These are phyloP conservation scores for Skeletonema marinoi DNA, from an alignment of 108 stramenopile species.

Conservation along the genomic window DNA sequence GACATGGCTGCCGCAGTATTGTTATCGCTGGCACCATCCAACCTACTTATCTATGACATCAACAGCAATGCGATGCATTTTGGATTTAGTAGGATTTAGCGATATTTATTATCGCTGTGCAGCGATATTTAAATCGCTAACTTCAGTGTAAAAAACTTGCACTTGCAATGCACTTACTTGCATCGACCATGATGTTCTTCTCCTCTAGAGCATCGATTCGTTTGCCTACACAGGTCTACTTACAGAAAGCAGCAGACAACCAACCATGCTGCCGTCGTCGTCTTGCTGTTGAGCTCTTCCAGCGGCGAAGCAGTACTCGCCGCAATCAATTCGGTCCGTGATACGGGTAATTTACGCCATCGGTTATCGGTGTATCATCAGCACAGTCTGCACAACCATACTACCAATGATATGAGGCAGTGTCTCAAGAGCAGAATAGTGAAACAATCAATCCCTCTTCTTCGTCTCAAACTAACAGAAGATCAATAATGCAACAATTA, in stretches of 20 bases:
- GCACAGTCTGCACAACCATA: background rate
- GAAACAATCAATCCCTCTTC: background rate
- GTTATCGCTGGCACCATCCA: no score
- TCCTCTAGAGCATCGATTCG: no score
- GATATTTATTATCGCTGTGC: no score
- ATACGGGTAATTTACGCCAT: conserved; percentile 48
- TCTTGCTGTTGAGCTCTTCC: background rate
- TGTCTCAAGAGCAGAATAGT: background rate
- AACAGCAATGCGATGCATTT: no score
- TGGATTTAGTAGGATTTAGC: no score
- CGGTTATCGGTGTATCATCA: conserved; percentile 27
- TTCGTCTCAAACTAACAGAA: background rate
- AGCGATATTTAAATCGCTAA: no score
- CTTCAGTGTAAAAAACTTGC: no score
- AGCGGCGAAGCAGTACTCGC: background rate
- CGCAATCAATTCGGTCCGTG: conserved; percentile 53
- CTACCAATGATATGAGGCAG: background rate
- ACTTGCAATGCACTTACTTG: no score
- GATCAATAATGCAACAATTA: conserved; percentile 30
- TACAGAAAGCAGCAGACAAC: background rate
- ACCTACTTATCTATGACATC: no score
- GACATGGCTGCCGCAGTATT: no score
- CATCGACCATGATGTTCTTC: no score
- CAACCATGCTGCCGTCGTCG: background rate
- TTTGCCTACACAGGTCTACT: background rate